Base-by-base conservation (phyloP, 345 rosid genomes). In the Pseudoturritis turrita region DNA sequence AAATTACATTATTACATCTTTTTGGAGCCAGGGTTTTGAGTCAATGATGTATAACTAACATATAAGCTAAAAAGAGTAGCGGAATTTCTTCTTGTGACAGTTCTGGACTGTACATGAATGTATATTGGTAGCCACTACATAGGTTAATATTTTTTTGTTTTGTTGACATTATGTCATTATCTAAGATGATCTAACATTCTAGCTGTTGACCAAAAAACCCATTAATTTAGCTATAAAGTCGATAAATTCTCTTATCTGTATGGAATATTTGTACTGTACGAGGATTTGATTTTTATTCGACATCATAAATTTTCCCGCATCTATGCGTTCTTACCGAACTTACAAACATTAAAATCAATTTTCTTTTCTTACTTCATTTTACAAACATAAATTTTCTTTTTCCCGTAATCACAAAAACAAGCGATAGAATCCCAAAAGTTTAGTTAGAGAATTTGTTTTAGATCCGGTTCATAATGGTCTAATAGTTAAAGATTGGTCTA, bases 281-380 rank as follows among this genome's bases (percentile, higher is more conserved):
- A 64, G 37, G 70, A 72, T 63, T 21, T 63, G 60, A 62, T 72
- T 64, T 56, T 64, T 72, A 62, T 72, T 64, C 56, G 47, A 51
- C 21, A 39, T 29, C 53, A 36, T 28, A 25, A 47, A 26, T 12
- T 60, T 57, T 11, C 9, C 37, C 4, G 35, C 35, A 40, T 39
- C 31, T 36, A 49, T 37, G 41, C 51, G 14, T 50, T 71, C 60
- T 36, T 71, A 61, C 69, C 75, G 40, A 71, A 70, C 51, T n/a
- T n/a, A n/a, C n/a, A n/a, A n/a, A n/a, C n/a, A n/a, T n/a, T n/a
- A n/a, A n/a, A n/a, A n/a, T n/a, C n/a, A n/a, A n/a, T n/a, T n/a
- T n/a, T n/a, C n/a, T n/a, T n/a, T n/a, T n/a, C n/a, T n/a, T n/a
- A n/a, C n/a, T n/a, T n/a, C n/a, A n/a, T n/a, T n/a, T n/a, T n/a